Evolutionary conservation across 2,329 filamentous ascomycete genomes (phyloP).

Genomic region (Pseudogymnoascus sp.): DNA sequence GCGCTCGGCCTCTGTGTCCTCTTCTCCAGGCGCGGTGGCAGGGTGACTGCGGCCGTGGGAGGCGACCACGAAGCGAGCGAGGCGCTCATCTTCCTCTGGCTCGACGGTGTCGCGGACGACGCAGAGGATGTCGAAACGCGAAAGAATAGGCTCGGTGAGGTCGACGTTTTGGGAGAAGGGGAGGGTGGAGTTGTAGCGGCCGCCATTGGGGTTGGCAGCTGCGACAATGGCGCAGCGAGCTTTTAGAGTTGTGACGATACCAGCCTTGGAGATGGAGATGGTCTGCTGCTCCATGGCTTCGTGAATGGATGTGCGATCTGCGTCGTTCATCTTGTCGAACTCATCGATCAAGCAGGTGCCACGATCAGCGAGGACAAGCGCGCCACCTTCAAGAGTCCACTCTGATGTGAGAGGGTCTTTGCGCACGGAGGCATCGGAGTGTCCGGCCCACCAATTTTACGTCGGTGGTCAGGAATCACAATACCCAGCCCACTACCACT

Average conservation of each 20-base stretch:
- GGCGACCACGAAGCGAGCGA: slow-evolving; percentile 90
- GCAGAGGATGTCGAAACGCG: slow-evolving; percentile 94
- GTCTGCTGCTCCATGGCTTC: slow-evolving; percentile 99
- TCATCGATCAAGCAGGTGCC: slow-evolving; percentile 96
- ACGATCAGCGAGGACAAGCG: slow-evolving; percentile 86
- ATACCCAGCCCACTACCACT: not conserved
- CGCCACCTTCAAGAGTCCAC: slow-evolving; percentile 95
- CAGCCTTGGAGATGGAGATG: slow-evolving; percentile 97
- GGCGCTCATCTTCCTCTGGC: slow-evolving; percentile 80
- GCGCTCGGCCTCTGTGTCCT: slow-evolving; percentile 35
- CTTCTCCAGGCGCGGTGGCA: slow-evolving; percentile 40
- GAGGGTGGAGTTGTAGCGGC: slow-evolving; percentile 92
- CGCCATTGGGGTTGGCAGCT: slow-evolving; percentile 91
- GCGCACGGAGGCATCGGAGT: slow-evolving; percentile 62
- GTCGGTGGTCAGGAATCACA: slow-evolving; percentile 3
- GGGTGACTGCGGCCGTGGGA: slow-evolving; percentile 90
- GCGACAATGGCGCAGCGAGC: slow-evolving; percentile 94
- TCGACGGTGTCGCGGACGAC: slow-evolving; percentile 95
- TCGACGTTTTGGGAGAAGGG: slow-evolving; percentile 96
- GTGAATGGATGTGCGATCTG: slow-evolving; percentile 96
- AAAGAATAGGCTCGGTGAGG: slow-evolving; percentile 92
- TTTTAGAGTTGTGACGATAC: slow-evolving; percentile 94
- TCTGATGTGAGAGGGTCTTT: slow-evolving; percentile 92
- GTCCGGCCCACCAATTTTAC: not conserved
- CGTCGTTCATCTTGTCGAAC: slow-evolving; percentile 99